Evolutionary conservation across 2,329 filamentous ascomycete species (phyloP).

Genomic region (Cercospora berteroae): DNA sequence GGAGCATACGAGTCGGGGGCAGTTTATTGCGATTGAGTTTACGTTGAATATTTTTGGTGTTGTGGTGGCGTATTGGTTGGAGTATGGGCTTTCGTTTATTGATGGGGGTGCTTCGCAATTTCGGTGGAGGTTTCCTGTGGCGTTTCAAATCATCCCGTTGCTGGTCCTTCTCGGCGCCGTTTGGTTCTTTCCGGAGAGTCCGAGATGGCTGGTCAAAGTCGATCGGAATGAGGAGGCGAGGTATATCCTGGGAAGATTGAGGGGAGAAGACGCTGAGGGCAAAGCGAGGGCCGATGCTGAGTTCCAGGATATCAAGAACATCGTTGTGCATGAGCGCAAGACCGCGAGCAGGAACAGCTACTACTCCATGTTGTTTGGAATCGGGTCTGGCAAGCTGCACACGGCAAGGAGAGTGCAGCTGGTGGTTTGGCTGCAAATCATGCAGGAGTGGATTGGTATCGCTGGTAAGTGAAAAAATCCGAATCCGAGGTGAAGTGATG

Average conservation of each 20-base stretch:
- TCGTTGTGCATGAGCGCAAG: constrained; percentile 57
- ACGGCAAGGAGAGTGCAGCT: constrained; percentile 40
- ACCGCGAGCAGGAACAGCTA: constrained; percentile 36
- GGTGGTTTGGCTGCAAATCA: constrained; percentile 43
- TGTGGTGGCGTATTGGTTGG: constrained; percentile 43
- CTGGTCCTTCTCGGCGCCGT: constrained; percentile 41
- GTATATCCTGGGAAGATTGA: constrained; percentile 62
- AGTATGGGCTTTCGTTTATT: constrained; percentile 34
- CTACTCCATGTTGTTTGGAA: constrained; percentile 37
- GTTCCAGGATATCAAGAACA: constrained; percentile 65
- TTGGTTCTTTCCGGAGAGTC: constrained; percentile 68
- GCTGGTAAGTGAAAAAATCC: background rate
- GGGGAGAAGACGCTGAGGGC: constrained; percentile 50
- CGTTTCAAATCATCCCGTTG: constrained; percentile 67
- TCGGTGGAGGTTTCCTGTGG: constrained; percentile 57
- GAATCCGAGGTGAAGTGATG: background rate
- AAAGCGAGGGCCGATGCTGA: constrained; percentile 56
- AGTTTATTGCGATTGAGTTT: constrained; percentile 53
- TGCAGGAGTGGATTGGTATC: constrained; percentile 40
- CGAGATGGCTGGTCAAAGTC: constrained; percentile 64
- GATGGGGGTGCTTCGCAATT: constrained; percentile 22
- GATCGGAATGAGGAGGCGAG: constrained; percentile 66
- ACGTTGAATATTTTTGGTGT: constrained; percentile 72
- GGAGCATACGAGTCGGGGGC: constrained; percentile 65
- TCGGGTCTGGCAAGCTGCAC: constrained; percentile 36